Percentiles rank a stretch among this genome's conserved stretches.
Evolutionary conservation across 306 rosid species (phyloP).

Genomic region (Vigna nakashimae): DNA sequence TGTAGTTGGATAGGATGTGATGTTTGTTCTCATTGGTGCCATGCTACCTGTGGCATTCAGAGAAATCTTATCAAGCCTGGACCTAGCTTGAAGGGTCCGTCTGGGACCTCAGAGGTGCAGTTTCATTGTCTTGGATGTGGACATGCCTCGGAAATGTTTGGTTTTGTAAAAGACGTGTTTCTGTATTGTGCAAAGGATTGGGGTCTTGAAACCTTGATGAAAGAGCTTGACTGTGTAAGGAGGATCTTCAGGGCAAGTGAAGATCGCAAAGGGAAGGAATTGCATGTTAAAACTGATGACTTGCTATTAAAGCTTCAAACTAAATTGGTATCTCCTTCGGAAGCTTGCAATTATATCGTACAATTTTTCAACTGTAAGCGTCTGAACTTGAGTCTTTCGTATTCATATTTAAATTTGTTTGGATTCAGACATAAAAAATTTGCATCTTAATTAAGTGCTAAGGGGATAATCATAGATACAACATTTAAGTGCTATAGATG

Average conservation of each 20-base stretch:
- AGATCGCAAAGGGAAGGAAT: slow-evolving; percentile 88
- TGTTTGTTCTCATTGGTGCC: slow-evolving; percentile 98
- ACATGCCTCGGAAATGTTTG: slow-evolving; percentile 96
- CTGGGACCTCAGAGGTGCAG: slow-evolving; percentile 90
- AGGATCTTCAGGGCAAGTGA: slow-evolving; percentile 86
- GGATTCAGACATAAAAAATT: neutral
- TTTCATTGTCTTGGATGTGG: slow-evolving; percentile 92
- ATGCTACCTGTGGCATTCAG: slow-evolving; percentile 92
- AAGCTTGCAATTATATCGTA: slow-evolving; percentile 83
- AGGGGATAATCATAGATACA: slow-evolving; percentile 7
- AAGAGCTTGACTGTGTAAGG: slow-evolving; percentile 92
- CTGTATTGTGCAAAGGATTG: slow-evolving; percentile 89
- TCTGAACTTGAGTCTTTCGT: slow-evolving; percentile 16
- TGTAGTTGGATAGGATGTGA: slow-evolving; percentile 99
- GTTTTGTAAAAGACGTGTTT: slow-evolving; percentile 96
- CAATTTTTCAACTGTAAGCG: slow-evolving; percentile 90
- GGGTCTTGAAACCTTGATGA: slow-evolving; percentile 81
- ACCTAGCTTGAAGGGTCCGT: slow-evolving; percentile 90
- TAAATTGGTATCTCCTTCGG: slow-evolving; percentile 74
- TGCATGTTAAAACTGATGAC: slow-evolving; percentile 75
- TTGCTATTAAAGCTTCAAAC: slow-evolving; percentile 70
- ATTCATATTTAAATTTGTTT: slow-evolving; percentile 14
- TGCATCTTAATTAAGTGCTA: slow-evolving; percentile 2
- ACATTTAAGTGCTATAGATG: slow-evolving; percentile 17
- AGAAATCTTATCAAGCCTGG: slow-evolving; percentile 86